These are phyloP conservation scores for Aspergillus tubingensis DNA, from an alignment of 2,329 filamentous ascomycete species.

Conservation along the genomic window DNA sequence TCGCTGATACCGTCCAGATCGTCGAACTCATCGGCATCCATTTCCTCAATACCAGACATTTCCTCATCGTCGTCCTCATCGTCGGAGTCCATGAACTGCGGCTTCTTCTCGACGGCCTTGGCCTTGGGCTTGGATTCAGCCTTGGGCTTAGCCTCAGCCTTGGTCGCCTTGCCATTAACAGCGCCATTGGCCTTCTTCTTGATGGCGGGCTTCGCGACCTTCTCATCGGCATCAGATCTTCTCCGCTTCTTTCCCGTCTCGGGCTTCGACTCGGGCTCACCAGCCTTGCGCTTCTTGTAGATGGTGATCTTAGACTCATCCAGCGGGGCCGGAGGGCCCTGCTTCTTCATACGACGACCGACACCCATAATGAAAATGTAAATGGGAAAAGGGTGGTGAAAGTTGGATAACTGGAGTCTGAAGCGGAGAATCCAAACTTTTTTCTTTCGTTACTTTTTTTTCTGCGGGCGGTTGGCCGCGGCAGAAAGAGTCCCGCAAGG, in stretches of 20 bases:
- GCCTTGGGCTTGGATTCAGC: conserved; percentile 28
- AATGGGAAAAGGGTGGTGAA: conserved; percentile 14
- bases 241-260: conserved; percentile 67
- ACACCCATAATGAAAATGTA: conserved; percentile 69
- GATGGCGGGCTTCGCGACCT: conserved; percentile 37
- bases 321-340: conserved; percentile 80
- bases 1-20: conserved; percentile 44
- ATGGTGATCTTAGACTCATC: conserved; percentile 66
- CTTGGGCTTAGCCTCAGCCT: conserved; percentile 32
- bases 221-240: conserved; percentile 49
- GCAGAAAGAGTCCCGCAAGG: conserved; percentile 27
- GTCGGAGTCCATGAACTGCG: conserved; percentile 33
- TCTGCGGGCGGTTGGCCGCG: conserved; percentile 27
- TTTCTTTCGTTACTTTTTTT: conserved; percentile 33
- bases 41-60: conserved; percentile 28
- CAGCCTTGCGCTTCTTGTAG: conserved; percentile 80
- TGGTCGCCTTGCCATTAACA: conserved; percentile 24
- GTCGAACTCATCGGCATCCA: conserved; percentile 51
- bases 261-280: conserved; percentile 60
- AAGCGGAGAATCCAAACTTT: conserved; percentile 27
- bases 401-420: conserved; percentile 16
- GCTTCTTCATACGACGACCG: conserved; percentile 92
- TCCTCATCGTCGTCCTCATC: conserved; percentile 44
- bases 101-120: conserved; percentile 26
- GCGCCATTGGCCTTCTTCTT: conserved; percentile 37